Percentiles rank a stretch among this genome's conserved stretches.
Evolutionary conservation across 2,329 filamentous ascomycete genomes (phyloP).

Genomic region (Thielaviopsis populi): DNA sequence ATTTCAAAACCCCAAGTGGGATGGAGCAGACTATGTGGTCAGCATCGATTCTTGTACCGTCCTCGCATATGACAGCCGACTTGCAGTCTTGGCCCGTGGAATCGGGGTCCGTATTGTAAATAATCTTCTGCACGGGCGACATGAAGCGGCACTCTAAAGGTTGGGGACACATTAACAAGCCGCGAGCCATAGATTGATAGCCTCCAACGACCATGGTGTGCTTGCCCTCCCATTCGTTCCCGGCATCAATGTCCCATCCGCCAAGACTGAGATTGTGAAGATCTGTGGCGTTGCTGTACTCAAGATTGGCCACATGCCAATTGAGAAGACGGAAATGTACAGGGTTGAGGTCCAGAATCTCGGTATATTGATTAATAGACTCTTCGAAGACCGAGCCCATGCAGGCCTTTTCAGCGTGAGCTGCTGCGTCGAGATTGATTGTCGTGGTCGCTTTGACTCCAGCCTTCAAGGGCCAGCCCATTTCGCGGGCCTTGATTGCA

Average conservation of each 20-base stretch:
- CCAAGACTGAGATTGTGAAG: conserved; percentile 74
- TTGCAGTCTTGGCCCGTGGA: conserved; percentile 23
- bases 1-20: conserved; percentile 80
- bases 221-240: conserved; percentile 91
- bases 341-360: conserved; percentile 65
- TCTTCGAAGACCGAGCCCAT: conserved; percentile 85
- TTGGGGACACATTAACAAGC: conserved; percentile 61
- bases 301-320: conserved; percentile 96
- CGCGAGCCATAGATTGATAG: conserved; percentile 85
- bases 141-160: conserved; percentile 64
- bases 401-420: conserved; percentile 51
- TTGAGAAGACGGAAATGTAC: conserved; percentile 85
- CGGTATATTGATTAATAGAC: conserved; percentile 75
- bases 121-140: conserved; percentile 56
- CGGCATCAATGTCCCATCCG: conserved; percentile 93
- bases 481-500: conserved; percentile 57
- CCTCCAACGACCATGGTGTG: conserved; percentile 90
- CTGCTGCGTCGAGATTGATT: conserved; percentile 54
- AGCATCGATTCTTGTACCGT: conserved; percentile 64
- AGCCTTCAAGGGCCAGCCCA: conserved; percentile 67
- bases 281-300: conserved; percentile 91
- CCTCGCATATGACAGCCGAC: conserved; percentile 56
- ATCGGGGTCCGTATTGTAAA: conserved; percentile 27
- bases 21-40: conserved; percentile 84
- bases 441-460: conserved; percentile 49